Conservation (phyloP, 176 grass and related monocot genomes). For the Oryza meyeriana region DNA sequence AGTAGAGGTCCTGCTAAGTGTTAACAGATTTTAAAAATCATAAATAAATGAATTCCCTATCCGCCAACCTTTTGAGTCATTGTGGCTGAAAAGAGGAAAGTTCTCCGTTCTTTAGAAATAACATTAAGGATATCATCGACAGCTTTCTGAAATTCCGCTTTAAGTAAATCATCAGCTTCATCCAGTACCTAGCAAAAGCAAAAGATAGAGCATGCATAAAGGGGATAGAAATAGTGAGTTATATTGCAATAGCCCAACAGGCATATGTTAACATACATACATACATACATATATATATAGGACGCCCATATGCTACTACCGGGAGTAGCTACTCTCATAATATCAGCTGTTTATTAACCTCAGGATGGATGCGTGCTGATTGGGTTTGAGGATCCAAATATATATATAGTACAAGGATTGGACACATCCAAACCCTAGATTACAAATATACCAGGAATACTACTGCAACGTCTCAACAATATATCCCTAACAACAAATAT, state of each 20-base stretch:
- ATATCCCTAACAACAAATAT: background rate
- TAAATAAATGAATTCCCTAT: background rate
- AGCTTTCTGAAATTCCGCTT: slow-evolving; percentile 87
- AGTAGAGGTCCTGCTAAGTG: too few relatives aligned
- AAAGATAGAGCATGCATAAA: slow-evolving; percentile 10
- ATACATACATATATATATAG: too few relatives aligned
- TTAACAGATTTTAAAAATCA: too few relatives aligned
- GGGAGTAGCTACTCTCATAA: too few relatives aligned
- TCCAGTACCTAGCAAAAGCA: slow-evolving; percentile 71
- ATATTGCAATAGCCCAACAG: too few relatives aligned
- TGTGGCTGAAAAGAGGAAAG: slow-evolving; percentile 89
- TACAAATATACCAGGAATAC: background rate
- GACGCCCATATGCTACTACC: too few relatives aligned
- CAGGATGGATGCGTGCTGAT: too few relatives aligned
- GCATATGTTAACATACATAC: too few relatives aligned
- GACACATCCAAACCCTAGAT: background rate
- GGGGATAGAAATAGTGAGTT: too few relatives aligned
- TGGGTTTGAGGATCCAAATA: too few relatives aligned
- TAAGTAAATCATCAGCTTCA: slow-evolving; percentile 87
- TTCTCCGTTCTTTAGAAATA: slow-evolving; percentile 84
- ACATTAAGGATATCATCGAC: slow-evolving; percentile 93
- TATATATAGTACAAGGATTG: too few relatives aligned
- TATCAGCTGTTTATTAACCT: too few relatives aligned
- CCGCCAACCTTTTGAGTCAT: slow-evolving; percentile 89
- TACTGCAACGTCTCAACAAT: background rate